A percentile compares a stretch with the other conserved stretches of the same genome.
These are phyloP conservation scores for Ceratobasidium sp. DNA, from an alignment of 1,284 basidiomycete species.

Conservation along the genomic window DNA sequence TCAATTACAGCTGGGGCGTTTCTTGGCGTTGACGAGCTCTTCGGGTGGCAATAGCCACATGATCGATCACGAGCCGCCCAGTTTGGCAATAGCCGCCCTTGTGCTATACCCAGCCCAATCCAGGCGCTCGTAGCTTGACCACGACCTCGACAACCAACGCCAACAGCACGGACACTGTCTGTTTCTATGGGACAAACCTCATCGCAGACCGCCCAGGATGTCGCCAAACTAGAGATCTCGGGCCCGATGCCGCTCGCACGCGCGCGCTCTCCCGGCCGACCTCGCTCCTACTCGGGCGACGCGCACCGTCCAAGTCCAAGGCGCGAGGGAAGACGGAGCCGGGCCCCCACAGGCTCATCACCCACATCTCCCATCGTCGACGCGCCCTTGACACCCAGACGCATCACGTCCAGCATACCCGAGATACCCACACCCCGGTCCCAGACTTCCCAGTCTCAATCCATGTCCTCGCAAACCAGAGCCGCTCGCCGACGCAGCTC, in stretches of 20 bases:
- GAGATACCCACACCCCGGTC: not conserved
- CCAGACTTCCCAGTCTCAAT: not conserved
- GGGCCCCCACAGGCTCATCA: slow-evolving; percentile 6
- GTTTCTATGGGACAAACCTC: slow-evolving; percentile 29
- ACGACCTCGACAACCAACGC: not conserved
- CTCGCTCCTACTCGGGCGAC: slow-evolving; percentile 13
- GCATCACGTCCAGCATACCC: slow-evolving; percentile 3
- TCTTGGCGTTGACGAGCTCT: not conserved
- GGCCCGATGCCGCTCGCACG: slow-evolving; percentile 24
- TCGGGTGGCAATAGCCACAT: slow-evolving; percentile 9
- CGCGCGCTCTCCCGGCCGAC: not conserved
- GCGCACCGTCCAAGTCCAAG: not conserved
- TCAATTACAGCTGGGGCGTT: not conserved
- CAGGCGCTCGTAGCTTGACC: not conserved
- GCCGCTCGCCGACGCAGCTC: slow-evolving; percentile 10
- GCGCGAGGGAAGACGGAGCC: slow-evolving; percentile 13
- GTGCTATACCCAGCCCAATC: not conserved
- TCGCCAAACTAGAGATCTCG: slow-evolving; percentile 20
- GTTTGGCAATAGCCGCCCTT: not conserved
- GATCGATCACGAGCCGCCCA: not conserved
- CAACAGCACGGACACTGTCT: not conserved
- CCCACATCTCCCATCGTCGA: slow-evolving; percentile 7
- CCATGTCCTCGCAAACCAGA: not conserved
- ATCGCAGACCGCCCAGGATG: slow-evolving; percentile 27
- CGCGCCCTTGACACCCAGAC: not conserved